Conservation (phyloP, 352 stramenopile species). For the Phytophthora melonis region DNA sequence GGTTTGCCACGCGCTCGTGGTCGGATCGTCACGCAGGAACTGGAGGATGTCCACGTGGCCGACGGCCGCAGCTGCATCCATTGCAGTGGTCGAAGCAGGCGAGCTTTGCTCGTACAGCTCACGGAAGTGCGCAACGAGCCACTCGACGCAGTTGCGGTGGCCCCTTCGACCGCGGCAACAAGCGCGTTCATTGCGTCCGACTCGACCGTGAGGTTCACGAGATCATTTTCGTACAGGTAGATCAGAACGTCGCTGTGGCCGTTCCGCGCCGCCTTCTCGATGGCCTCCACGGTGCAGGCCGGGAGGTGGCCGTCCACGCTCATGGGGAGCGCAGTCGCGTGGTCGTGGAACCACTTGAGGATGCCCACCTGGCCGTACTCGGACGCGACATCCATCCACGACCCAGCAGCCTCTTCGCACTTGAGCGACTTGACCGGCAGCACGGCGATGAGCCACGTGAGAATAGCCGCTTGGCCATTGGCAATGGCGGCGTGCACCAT, state of each 20-base stretch:
- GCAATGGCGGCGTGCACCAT: constrained; percentile 76
- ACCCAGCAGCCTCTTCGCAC: constrained; percentile 63
- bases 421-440: constrained; percentile 76
- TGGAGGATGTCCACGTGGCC: constrained; percentile 70
- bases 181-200: constrained; percentile 66
- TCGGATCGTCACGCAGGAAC: constrained; percentile 50
- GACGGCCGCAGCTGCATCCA: constrained; percentile 61
- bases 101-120: constrained; percentile 46
- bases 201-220: constrained; percentile 54
- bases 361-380: constrained; percentile 72
- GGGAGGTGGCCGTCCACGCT: constrained; percentile 61
- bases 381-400: constrained; percentile 79
- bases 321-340: constrained; percentile 61
- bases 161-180: constrained; percentile 62
- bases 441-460: constrained; percentile 69
- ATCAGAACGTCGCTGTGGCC: constrained; percentile 66
- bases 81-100: constrained; percentile 43
- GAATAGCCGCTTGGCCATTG: constrained; percentile 60
- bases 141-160: constrained; percentile 65
- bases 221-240: constrained; percentile 65
- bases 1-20: constrained; percentile 54
- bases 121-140: constrained; percentile 59
- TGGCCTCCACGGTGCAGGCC: constrained; percentile 59
- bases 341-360: constrained; percentile 75
- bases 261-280: constrained; percentile 75